These are phyloP conservation scores for Cordyceps sp. DNA, from an alignment of 2,329 filamentous ascomycete species.

Conservation along the genomic window DNA sequence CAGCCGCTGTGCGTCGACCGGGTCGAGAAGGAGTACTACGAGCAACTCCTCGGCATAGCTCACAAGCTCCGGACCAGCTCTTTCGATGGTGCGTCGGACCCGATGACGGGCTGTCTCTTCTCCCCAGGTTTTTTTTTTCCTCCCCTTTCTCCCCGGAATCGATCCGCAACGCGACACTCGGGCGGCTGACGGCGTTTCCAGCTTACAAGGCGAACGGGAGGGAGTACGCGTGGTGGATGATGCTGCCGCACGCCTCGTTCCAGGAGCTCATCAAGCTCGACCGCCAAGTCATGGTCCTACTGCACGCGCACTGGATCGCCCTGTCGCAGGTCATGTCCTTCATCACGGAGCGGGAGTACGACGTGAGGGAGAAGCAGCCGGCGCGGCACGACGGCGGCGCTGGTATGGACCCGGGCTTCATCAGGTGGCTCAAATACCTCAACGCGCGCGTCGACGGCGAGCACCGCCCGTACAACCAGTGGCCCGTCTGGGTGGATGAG, in stretches of 20 bases:
- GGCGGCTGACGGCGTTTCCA: slow-evolving; percentile 6
- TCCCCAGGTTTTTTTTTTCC: background rate
- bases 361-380: slow-evolving; percentile 13
- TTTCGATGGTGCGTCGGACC: slow-evolving; percentile 27
- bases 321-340: slow-evolving; percentile 36
- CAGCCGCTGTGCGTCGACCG: slow-evolving; percentile 23
- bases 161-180: background rate
- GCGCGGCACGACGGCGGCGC: slow-evolving; percentile 5
- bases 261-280: slow-evolving; percentile 28
- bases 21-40: slow-evolving; percentile 29
- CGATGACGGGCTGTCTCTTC: background rate
- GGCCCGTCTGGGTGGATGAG: slow-evolving; percentile 37
- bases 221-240: slow-evolving; percentile 42
- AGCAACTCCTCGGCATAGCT: slow-evolving; percentile 27
- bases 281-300: slow-evolving; percentile 27
- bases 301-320: slow-evolving; percentile 37
- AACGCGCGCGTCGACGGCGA: slow-evolving; percentile 29
- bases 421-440: slow-evolving; percentile 32
- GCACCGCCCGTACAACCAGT: slow-evolving; percentile 29
- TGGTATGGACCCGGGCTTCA: slow-evolving; percentile 27
- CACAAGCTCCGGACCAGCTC: slow-evolving; percentile 34
- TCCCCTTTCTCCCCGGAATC: background rate
- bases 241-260: slow-evolving; percentile 34
- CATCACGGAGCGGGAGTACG: slow-evolving; percentile 25
- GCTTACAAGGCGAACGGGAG: slow-evolving; percentile 32